Evolutionary conservation across 495 filamentous ascomycete species (phyloP), one percentile per base, ranked within the genome.

Genomic region (Lepraria neglecta): DNA sequence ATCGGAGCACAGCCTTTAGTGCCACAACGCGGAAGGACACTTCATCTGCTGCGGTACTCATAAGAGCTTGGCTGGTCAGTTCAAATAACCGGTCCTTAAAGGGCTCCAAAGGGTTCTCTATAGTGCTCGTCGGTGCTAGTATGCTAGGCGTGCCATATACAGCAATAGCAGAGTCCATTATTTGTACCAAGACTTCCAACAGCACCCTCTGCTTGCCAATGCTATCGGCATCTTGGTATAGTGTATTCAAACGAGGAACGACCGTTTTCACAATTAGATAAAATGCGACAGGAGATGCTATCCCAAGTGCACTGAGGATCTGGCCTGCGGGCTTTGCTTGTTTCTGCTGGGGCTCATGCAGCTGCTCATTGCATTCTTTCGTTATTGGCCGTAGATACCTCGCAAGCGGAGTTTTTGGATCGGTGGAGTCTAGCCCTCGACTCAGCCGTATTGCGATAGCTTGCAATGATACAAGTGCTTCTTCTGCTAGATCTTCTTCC

Each of bases 261-360:
- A 83, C 73, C 15, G 77, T 76, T 65, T 80, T 78, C 2, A 85
- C 70, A 33, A 87, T 68, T 28, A 84, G 72, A 30, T 76, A 75
- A 46, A 82, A 82, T 0, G 83, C 74, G n/a, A 75, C 68, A 0
- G 75, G 68, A n/a, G 82, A 84, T 19, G 83, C 78, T 35, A 74
- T 73, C 6, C 83, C 80, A 14, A 86, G 64, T 15, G 77, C 77
- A 12, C 78, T 74, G 21, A 90, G 68, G 17, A 90, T 87, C 52
- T 82, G 78, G 14, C 85, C 84, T 5, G 83, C 77, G 15, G 87
- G 84, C 70, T 84, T 83, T 11, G 87, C 87, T 67, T 90, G 84
- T 69, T 88, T 89, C 35, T 87, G 85, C 59, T 87, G 86, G n/a
- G 87, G 86, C 63, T 89, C 87, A 63, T 84, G 82, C 4, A 90